phyloP scores from a whole-genome alignment of 1,139 yeast species.

The Debaryomycetaceae sp. region DNA sequence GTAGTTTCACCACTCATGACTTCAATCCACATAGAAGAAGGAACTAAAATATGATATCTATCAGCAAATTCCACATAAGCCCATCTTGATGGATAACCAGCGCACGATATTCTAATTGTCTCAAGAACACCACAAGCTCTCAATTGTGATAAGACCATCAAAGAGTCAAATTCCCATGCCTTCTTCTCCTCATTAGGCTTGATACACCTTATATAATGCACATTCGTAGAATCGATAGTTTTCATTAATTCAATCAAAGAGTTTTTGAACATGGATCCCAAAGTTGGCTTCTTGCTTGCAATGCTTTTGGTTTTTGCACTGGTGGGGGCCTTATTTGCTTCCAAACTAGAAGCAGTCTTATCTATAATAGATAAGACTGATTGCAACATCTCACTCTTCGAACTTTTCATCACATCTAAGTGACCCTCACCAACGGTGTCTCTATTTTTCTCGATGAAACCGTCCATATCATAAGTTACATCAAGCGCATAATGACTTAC shows the following conservation, averaged over 20 bases:
- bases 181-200: conserved; percentile 92
- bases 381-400: conserved; percentile 63
- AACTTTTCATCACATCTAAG: conserved; percentile 71
- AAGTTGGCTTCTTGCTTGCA: conserved; percentile 79
- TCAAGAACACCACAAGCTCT: conserved; percentile 99
- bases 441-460: conserved; percentile 94
- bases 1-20: conserved; percentile 55
- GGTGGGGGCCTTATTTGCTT: conserved; percentile 41
- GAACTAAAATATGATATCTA: conserved; percentile 79
- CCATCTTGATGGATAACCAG: conserved; percentile 98
- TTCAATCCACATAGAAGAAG: conserved; percentile 65
- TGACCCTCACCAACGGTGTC: conserved; percentile 98
- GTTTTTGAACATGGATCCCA: conserved; percentile 90
- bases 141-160: conserved; percentile 91
- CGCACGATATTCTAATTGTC: conserved; percentile 93
- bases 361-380: conserved; percentile 66
- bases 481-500: conserved; percentile 94
- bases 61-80: conserved; percentile 90
- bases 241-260: conserved; percentile 90
- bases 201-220: conserved; percentile 94
- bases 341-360: conserved; percentile 53
- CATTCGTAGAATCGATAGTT: conserved; percentile 91
- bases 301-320: conserved; percentile 25
- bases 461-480: conserved; percentile 88
- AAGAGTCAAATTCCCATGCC: conserved; percentile 95